A percentile compares a stretch with the other conserved stretches of the same genome.
Evolutionary conservation across 2,329 filamentous ascomycete genomes (phyloP).

Genomic region (Neopestalotiopsis rosae): DNA sequence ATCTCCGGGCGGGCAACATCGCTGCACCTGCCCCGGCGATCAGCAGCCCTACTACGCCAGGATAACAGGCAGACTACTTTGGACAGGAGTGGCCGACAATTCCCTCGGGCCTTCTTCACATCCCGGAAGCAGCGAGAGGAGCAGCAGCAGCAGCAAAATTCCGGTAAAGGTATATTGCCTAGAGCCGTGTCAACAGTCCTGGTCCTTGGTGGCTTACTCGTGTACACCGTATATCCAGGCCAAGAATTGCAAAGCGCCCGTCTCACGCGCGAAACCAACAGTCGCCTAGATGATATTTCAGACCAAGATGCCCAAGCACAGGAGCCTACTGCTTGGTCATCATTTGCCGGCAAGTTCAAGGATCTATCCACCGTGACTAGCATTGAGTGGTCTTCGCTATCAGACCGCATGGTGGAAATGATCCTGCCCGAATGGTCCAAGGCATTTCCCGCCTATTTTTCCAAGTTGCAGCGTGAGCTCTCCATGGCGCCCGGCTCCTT

Average conservation of each 20-base stretch:
- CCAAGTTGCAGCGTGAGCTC: slow-evolving; percentile 85
- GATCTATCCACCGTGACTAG: slow-evolving; percentile 60
- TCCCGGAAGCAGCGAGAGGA: slow-evolving; percentile 24
- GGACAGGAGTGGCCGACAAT: slow-evolving; percentile 18
- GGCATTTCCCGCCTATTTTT: slow-evolving; percentile 74
- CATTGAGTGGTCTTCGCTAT: slow-evolving; percentile 58
- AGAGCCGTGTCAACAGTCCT: slow-evolving; percentile 35
- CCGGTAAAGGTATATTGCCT: slow-evolving; percentile 34
- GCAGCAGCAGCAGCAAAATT: slow-evolving; percentile 22
- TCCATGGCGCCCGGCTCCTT: slow-evolving; percentile 87
- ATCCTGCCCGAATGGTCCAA: slow-evolving; percentile 86
- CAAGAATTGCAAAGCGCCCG: slow-evolving; percentile 36
- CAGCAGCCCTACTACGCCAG: slow-evolving; percentile 9
- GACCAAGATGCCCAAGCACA: slow-evolving; percentile 21
- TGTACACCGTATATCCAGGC: slow-evolving; percentile 45
- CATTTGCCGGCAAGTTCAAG: slow-evolving; percentile 53
- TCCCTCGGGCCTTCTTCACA: slow-evolving; percentile 33
- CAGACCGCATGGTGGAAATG: slow-evolving; percentile 68
- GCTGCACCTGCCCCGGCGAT: slow-evolving; percentile 11
- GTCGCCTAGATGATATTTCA: slow-evolving; percentile 21
- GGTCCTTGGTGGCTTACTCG: slow-evolving; percentile 41
- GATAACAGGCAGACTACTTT: background rate
- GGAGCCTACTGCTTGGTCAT: slow-evolving; percentile 49
- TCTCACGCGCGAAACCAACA: slow-evolving; percentile 22
- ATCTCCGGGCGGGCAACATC: slow-evolving; percentile 18